Percentiles rank a stretch among this genome's conserved stretches.
Conservation (phyloP, 139 green algal genomes). For the Chlorella ohadii region DNA sequence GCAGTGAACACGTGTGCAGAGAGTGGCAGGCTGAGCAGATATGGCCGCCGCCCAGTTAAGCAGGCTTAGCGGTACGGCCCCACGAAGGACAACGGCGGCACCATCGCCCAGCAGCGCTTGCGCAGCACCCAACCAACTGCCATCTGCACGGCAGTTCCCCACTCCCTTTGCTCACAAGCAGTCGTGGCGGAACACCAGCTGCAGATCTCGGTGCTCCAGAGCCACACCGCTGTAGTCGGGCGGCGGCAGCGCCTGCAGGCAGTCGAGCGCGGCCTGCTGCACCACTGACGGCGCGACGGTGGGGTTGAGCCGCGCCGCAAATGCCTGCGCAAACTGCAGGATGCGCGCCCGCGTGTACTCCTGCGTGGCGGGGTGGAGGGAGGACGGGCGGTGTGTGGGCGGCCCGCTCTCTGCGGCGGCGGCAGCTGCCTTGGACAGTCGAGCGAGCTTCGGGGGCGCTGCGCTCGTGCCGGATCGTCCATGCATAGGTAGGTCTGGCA, state of each 20-base stretch:
- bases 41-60: neutral
- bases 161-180: conserved; percentile 71
- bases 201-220: conserved; percentile 75
- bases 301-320: conserved; percentile 55
- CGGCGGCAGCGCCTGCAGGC: conserved; percentile 61
- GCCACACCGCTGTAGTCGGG: conserved; percentile 65
- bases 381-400: neutral
- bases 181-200: conserved; percentile 92
- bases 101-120: no score
- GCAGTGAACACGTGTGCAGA: neutral
- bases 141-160: neutral
- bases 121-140: neutral
- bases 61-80: neutral
- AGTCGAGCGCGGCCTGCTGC: conserved; percentile 59
- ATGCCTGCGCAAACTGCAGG: conserved; percentile 65
- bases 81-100: no score
- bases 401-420: no score
- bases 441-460: no score
- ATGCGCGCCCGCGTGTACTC: conserved; percentile 71
- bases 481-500: no score
- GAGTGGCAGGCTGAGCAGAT: neutral
- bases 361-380: conserved; percentile 36
- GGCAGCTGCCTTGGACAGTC: neutral
- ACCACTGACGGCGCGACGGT: conserved; percentile 52
- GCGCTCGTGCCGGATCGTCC: no score